A percentile compares a stretch with the other conserved stretches of the same genome.
phyloP scores from a whole-genome alignment of 2,329 filamentous ascomycete genomes.

The Calycina herbarum region DNA sequence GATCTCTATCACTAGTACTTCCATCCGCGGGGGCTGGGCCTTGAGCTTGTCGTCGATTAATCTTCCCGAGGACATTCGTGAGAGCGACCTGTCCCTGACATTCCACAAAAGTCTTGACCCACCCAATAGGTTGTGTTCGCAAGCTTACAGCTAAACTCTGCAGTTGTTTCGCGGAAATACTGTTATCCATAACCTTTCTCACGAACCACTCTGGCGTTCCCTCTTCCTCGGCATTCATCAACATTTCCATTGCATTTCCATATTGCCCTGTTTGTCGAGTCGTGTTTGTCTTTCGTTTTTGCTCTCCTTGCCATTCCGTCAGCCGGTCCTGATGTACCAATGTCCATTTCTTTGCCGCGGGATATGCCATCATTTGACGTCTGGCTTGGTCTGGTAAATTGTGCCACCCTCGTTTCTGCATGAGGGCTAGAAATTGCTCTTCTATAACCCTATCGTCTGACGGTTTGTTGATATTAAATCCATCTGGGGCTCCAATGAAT shows the following conservation, averaged over 20 bases:
- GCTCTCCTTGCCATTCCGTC: conserved; percentile 90
- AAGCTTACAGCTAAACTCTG: conserved; percentile 92
- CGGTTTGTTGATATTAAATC: conserved; percentile 67
- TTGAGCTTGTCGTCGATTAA: conserved; percentile 84
- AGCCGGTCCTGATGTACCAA: conserved; percentile 92
- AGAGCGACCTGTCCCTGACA: conserved; percentile 95
- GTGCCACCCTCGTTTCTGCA: conserved; percentile 98
- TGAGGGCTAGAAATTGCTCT: conserved; percentile 86
- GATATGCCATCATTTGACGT: conserved; percentile 94
- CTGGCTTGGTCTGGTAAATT: conserved; percentile 92
- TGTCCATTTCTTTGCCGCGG: conserved; percentile 95
- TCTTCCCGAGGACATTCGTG: conserved; percentile 88
- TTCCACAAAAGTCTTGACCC: conserved; percentile 96
- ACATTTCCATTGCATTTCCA: conserved; percentile 65
- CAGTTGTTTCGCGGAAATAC: conserved; percentile 85
- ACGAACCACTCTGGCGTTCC: conserved; percentile 98
- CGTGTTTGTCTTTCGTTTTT: conserved; percentile 74
- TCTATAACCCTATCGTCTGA: conserved; percentile 82
- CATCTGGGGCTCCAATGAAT: conserved; percentile 28
- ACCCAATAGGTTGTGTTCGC: conserved; percentile 93
- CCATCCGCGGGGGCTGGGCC: conserved; percentile 54
- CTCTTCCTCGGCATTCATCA: conserved; percentile 85
- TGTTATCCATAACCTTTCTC: conserved; percentile 93
- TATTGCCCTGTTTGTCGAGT: conserved; percentile 70
- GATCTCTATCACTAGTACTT: conserved; percentile 61